Percentiles rank a stretch among this genome's conserved stretches.
These are phyloP conservation scores for Cladosporium oxysporum DNA, from an alignment of 2,329 filamentous ascomycete genomes.

Conservation along the genomic window DNA sequence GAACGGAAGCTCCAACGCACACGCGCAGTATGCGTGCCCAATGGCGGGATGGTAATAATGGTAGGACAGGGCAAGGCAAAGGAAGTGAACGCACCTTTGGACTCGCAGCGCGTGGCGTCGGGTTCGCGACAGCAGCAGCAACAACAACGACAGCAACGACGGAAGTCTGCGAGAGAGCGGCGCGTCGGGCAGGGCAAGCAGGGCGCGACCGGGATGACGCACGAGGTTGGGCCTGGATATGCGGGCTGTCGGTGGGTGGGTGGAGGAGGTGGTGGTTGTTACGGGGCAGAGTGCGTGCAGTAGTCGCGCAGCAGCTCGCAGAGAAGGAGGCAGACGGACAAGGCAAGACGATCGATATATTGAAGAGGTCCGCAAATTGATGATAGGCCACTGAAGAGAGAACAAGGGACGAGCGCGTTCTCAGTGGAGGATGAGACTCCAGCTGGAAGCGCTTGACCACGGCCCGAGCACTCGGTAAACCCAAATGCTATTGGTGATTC, in stretches of 20 bases:
- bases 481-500: slow-evolving; percentile 7
- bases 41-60: background rate
- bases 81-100: slow-evolving; percentile 2
- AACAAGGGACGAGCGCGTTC: background rate
- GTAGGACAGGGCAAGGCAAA: background rate
- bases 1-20: background rate
- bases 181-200: slow-evolving; percentile 6
- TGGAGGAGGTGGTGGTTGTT: background rate
- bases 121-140: background rate
- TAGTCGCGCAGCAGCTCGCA: slow-evolving; percentile 6
- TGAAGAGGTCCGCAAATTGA: background rate
- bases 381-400: background rate
- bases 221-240: slow-evolving; percentile 7
- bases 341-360: slow-evolving; percentile 5
- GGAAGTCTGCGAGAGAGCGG: background rate
- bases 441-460: background rate
- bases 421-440: background rate
- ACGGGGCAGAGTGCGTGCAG: slow-evolving; percentile 12
- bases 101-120: background rate
- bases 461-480: slow-evolving; percentile 3
- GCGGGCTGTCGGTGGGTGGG: background rate
- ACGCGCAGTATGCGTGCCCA: slow-evolving; percentile 1
- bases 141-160: background rate
- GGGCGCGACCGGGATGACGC: slow-evolving; percentile 2
- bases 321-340: background rate